A percentile compares a stretch with the other conserved stretches of the same genome.
These are phyloP conservation scores for Chenopodium album DNA, from an alignment of 148 eudicot genomes.

Conservation along the genomic window DNA sequence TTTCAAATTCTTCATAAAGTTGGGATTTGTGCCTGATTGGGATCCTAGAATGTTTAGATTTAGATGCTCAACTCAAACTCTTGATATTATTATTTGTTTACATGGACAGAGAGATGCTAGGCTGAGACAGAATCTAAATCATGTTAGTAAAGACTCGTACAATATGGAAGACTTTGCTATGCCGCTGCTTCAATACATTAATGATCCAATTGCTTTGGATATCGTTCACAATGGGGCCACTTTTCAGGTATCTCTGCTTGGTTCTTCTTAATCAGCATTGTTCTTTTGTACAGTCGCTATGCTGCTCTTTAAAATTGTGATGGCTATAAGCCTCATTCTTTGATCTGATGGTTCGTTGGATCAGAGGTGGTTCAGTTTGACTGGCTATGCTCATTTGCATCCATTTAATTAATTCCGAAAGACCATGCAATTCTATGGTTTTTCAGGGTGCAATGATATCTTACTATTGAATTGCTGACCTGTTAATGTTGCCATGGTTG, in stretches of 20 bases:
- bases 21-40: not conserved
- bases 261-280: slow-evolving; percentile 7
- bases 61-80: not conserved
- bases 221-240: slow-evolving; percentile 97
- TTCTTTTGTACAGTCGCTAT: not conserved
- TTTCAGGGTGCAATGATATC: not conserved
- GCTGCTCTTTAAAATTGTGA: not conserved
- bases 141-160: slow-evolving; percentile 51
- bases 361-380: not conserved
- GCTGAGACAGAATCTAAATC: slow-evolving; percentile 30
- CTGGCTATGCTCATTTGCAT: not conserved
- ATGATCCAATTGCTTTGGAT: slow-evolving; percentile 75
- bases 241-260: slow-evolving; percentile 63
- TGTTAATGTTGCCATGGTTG: not conserved
- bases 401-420: not conserved
- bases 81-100: slow-evolving; percentile 13
- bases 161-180: slow-evolving; percentile 70
- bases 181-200: slow-evolving; percentile 80
- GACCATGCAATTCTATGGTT: not conserved
- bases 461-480: not conserved
- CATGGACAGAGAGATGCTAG: slow-evolving; percentile 77
- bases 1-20: not conserved
- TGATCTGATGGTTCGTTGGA: not conserved
- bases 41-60: not conserved
- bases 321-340: not conserved